Evolutionary conservation across 2,329 filamentous ascomycete species (phyloP).

Genomic region (Clathrospora elynae): DNA sequence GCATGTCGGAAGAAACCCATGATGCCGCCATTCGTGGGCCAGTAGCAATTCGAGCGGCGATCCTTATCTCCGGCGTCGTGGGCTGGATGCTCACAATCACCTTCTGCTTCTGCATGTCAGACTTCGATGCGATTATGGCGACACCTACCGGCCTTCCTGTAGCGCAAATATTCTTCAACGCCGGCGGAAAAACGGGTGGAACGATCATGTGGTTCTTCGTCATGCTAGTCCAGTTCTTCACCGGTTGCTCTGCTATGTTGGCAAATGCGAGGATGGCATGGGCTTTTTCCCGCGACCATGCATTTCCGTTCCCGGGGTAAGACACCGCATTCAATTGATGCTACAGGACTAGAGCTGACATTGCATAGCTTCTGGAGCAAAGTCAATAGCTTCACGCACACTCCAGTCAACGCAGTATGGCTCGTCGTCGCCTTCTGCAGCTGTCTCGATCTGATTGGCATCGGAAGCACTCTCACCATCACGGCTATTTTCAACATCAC

Average conservation of each 20-base stretch:
- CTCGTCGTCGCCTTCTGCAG: slow-evolving; percentile 64
- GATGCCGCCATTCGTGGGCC: slow-evolving; percentile 66
- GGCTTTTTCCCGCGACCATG: slow-evolving; percentile 64
- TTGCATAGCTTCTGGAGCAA: slow-evolving; percentile 56
- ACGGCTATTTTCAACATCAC: slow-evolving; percentile 56
- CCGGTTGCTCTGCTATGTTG: slow-evolving; percentile 67
- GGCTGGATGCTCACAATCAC: slow-evolving; percentile 69
- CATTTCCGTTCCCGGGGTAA: slow-evolving; percentile 64
- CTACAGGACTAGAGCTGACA: slow-evolving; percentile 25
- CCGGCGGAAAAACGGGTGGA: slow-evolving; percentile 61
- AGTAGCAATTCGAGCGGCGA: slow-evolving; percentile 62
- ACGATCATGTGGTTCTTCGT: slow-evolving; percentile 66
- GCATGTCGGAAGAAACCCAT: slow-evolving; percentile 70
- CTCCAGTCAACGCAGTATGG: slow-evolving; percentile 68
- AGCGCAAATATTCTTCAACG: slow-evolving; percentile 63
- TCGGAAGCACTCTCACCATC: slow-evolving; percentile 58
- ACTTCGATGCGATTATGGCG: slow-evolving; percentile 61
- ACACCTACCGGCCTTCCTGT: slow-evolving; percentile 66
- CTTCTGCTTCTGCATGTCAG: slow-evolving; percentile 66
- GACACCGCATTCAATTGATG: slow-evolving; percentile 9
- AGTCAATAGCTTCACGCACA: slow-evolving; percentile 60
- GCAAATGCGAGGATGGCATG: slow-evolving; percentile 68
- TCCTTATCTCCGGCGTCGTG: slow-evolving; percentile 63
- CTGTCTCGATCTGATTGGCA: slow-evolving; percentile 58
- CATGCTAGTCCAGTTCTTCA: slow-evolving; percentile 69